Percentiles rank a stretch among this genome's conserved stretches.
phyloP scores from a whole-genome alignment of 2,329 filamentous ascomycete species.

The Exserohilum turcica region DNA sequence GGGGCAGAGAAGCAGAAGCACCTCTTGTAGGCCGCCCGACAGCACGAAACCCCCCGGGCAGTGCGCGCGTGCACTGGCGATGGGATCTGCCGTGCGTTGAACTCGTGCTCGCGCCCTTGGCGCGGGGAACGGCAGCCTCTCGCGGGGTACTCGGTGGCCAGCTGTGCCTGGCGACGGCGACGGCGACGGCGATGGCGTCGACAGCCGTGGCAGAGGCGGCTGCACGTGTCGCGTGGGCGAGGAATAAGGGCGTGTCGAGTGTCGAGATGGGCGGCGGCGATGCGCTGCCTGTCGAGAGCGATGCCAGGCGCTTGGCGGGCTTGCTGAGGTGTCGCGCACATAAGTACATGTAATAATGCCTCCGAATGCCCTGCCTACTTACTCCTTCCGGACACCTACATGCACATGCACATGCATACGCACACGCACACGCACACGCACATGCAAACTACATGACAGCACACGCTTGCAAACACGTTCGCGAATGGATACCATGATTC shows the following conservation, averaged over 20 bases:
- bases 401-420: no score
- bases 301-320: constrained; percentile 33
- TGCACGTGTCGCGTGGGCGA: neutral
- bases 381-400: no score
- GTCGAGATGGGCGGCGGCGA: constrained; percentile 1
- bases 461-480: no score
- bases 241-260: neutral
- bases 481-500: constrained; percentile 17
- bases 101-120: constrained; percentile 27
- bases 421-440: no score
- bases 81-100: constrained; percentile 32
- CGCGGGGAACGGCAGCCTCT: constrained; percentile 31
- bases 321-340: constrained; percentile 20
- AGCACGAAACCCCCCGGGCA: constrained; percentile 25
- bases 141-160: constrained; percentile 18
- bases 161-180: no score
- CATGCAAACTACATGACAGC: no score
- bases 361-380: no score
- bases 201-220: neutral
- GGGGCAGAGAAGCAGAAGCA: constrained; percentile 24
- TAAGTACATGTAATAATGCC: no score
- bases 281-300: constrained; percentile 19
- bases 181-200: neutral
- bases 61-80: constrained; percentile 35
- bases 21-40: constrained; percentile 17